These are phyloP conservation scores for Ogataea neopini DNA, from an alignment of 805 yeast species.

Conservation along the genomic window DNA sequence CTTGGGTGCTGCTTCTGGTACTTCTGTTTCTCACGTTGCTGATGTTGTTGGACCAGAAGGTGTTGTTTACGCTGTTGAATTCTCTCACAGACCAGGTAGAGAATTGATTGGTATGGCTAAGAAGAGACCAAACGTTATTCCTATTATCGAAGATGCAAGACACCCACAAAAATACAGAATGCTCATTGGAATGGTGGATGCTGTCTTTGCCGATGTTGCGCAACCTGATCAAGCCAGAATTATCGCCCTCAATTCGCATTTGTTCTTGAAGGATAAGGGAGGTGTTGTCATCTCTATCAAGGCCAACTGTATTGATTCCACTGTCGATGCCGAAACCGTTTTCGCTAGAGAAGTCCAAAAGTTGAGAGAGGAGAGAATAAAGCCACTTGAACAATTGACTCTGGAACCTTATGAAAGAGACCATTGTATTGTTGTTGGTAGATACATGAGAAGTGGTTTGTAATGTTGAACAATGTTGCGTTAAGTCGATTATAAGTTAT, in stretches of 20 bases:
- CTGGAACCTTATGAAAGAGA: conserved; percentile 99
- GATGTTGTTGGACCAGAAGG: conserved; percentile 99
- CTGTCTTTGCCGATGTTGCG: conserved; percentile 98
- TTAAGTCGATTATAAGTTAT: not conserved
- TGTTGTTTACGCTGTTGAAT: conserved; percentile 97
- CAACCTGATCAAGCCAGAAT: conserved; percentile 99
- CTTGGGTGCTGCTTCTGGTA: conserved; percentile 99
- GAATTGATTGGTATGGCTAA: conserved; percentile 99
- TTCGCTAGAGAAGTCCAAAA: conserved; percentile 99
- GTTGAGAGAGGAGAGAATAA: conserved; percentile 97
- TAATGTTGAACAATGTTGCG: conserved; percentile 28
- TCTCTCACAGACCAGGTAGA: conserved; percentile 99
- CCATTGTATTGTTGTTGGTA: conserved; percentile 98
- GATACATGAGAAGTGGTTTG: conserved; percentile 88
- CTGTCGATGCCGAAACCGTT: conserved; percentile 98
- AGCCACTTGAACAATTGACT: conserved; percentile 97
- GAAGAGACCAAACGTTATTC: conserved; percentile 99
- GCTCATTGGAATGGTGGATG: conserved; percentile 98
- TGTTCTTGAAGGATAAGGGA: conserved; percentile 97
- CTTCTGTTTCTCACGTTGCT: conserved; percentile 97
- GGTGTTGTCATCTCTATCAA: conserved; percentile 98
- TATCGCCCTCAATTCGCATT: conserved; percentile 95
- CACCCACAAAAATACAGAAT: conserved; percentile 99
- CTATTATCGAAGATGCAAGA: conserved; percentile 99
- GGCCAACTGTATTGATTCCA: conserved; percentile 99